These are phyloP conservation scores for Serendipita sp. DNA, from an alignment of 768 basidiomycete genomes.

Conservation along the genomic window DNA sequence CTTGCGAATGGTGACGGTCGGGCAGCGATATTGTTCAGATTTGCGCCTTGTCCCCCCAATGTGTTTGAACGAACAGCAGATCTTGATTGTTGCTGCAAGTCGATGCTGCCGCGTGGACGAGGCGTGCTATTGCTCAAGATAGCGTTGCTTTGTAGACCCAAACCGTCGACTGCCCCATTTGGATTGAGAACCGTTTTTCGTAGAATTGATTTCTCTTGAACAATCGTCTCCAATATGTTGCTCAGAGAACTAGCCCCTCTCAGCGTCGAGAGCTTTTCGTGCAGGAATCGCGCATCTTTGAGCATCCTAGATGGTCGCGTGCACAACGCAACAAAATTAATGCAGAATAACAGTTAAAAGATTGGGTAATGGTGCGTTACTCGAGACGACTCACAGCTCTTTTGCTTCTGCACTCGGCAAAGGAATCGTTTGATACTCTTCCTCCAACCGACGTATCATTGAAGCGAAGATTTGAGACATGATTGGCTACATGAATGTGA, in stretches of 20 bases:
- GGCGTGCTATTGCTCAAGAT: background rate
- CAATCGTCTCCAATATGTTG: slow-evolving; percentile 70
- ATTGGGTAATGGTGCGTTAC: background rate
- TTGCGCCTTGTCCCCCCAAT: background rate
- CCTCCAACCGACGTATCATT: slow-evolving; percentile 78
- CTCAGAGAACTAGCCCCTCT: slow-evolving; percentile 59
- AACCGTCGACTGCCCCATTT: background rate
- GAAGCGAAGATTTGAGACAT: slow-evolving; percentile 91
- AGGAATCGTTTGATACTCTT: slow-evolving; percentile 72
- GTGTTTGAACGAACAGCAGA: background rate
- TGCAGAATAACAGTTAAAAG: background rate
- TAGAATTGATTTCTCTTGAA: slow-evolving; percentile 57
- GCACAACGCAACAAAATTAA: background rate
- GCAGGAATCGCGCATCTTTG: slow-evolving; percentile 61
- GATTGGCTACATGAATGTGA: slow-evolving; percentile 41
- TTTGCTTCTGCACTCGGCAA: slow-evolving; percentile 74
- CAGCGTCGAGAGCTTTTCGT: slow-evolving; percentile 56
- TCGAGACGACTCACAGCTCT: slow-evolving; percentile 40
- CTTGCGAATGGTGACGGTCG: slow-evolving; percentile 2
- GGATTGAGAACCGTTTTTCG: slow-evolving; percentile 7
- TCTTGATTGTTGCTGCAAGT: background rate
- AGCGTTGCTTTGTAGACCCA: background rate
- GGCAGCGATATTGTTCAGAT: slow-evolving; percentile 2
- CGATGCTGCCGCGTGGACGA: slow-evolving; percentile 6
- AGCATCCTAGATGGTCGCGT: slow-evolving; percentile 38